Conservation (phyloP, 1,284 basidiomycete species). For the Neolentinus lepideus region DNA sequence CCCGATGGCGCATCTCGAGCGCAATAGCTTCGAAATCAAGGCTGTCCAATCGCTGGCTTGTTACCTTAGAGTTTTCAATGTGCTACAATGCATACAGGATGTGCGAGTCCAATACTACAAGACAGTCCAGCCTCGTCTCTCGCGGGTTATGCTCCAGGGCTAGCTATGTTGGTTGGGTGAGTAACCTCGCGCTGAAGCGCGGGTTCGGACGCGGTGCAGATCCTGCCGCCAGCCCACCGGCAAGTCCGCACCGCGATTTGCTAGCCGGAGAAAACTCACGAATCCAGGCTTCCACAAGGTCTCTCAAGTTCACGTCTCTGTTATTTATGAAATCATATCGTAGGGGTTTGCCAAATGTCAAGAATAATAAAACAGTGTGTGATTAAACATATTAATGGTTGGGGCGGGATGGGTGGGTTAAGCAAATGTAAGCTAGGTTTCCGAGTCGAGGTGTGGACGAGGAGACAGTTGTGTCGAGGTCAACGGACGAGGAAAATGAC, state of each 20-base stretch:
- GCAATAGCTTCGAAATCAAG: too few relatives aligned
- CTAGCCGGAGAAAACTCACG: too few relatives aligned
- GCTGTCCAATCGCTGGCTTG: too few relatives aligned
- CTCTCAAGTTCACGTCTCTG: too few relatives aligned
- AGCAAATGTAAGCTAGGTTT: background rate
- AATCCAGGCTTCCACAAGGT: too few relatives aligned
- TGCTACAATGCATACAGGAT: too few relatives aligned
- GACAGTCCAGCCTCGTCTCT: background rate
- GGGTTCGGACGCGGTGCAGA: background rate
- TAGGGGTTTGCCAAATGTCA: background rate
- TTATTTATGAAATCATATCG: background rate
- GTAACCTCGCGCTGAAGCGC: background rate
- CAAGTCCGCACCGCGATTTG: too few relatives aligned
- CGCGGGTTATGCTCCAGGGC: background rate
- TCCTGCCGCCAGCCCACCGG: too few relatives aligned
- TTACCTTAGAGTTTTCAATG: too few relatives aligned
- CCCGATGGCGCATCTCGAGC: too few relatives aligned
- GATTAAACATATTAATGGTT: background rate
- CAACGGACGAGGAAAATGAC: background rate
- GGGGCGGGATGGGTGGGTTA: background rate
- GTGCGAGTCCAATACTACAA: too few relatives aligned
- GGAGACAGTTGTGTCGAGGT: background rate
- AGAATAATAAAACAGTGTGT: background rate
- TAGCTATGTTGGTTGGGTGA: conserved; percentile 1
- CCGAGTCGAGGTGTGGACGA: too few relatives aligned